Evolutionary conservation across 441 rosid species (phyloP).

Genomic region (Gossypium davidsonii): DNA sequence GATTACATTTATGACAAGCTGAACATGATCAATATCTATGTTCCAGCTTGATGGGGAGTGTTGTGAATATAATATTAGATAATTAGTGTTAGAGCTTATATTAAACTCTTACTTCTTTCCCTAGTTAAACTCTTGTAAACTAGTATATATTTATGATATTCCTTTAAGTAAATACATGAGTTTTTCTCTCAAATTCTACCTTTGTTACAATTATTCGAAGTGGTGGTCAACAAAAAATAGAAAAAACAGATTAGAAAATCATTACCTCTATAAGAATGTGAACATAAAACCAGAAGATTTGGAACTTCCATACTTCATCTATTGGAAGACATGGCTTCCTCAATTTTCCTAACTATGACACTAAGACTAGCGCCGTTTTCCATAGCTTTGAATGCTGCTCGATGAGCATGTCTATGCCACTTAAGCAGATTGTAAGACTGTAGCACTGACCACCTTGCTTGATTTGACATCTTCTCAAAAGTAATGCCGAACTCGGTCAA

Average conservation of each 20-base stretch:
- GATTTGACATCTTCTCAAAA: constrained; percentile 72
- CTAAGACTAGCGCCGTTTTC: constrained; percentile 76
- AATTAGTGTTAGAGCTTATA: too few species aligned
- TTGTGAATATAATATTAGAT: too few species aligned
- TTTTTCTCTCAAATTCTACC: too few species aligned
- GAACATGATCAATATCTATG: too few species aligned
- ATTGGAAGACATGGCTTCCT: constrained; percentile 57
- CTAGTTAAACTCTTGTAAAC: too few species aligned
- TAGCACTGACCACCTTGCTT: constrained; percentile 84
- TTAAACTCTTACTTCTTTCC: too few species aligned
- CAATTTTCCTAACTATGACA: constrained; percentile 61
- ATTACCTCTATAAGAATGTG: neutral
- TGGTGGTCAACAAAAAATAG: neutral
- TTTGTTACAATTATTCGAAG: neutral
- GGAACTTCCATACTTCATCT: constrained; percentile 21
- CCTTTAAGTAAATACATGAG: too few species aligned
- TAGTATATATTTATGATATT: too few species aligned
- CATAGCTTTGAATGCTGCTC: constrained; percentile 71
- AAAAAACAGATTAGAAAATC: neutral
- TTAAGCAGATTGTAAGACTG: constrained; percentile 86
- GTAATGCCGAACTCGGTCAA: neutral
- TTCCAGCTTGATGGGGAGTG: too few species aligned
- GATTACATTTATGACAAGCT: too few species aligned
- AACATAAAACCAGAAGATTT: neutral
- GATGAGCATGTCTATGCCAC: constrained; percentile 77